A percentile compares a stretch with the other conserved stretches of the same genome.
These are phyloP conservation scores for Penicillium sp. DNA, from an alignment of 2,329 filamentous ascomycete species.

Conservation along the genomic window DNA sequence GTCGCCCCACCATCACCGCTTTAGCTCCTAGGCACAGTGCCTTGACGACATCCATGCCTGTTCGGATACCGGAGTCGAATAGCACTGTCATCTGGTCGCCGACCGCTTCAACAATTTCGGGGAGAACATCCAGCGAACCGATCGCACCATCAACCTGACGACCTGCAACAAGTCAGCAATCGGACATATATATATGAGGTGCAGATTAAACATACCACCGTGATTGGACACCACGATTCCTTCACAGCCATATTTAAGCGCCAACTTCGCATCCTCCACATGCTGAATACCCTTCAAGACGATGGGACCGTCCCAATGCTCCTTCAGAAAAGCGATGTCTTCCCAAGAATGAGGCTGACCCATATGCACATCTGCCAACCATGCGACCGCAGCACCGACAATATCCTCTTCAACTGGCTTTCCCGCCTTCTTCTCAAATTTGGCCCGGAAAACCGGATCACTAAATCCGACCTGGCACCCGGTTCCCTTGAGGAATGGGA, in stretches of 20 bases:
- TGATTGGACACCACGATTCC: conserved; percentile 56
- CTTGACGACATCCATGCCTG: conserved; percentile 53
- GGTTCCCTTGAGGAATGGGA: conserved; percentile 57
- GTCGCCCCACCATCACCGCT: conserved; percentile 58
- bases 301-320: conserved; percentile 64
- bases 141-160: conserved; percentile 54
- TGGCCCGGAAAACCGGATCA: conserved; percentile 64
- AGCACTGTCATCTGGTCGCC: conserved; percentile 48
- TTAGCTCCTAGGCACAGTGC: conserved; percentile 57
- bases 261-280: conserved; percentile 49
- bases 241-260: conserved; percentile 46
- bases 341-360: conserved; percentile 57
- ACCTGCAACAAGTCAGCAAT: conserved; percentile 20
- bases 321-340: conserved; percentile 57
- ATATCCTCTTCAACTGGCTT: conserved; percentile 50
- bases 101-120: conserved; percentile 62
- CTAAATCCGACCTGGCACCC: conserved; percentile 64
- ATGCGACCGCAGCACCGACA: conserved; percentile 52
- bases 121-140: conserved; percentile 54
- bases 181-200: neutral
- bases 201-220: conserved; percentile 38
- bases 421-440: conserved; percentile 54
- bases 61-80: conserved; percentile 54
- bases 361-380: conserved; percentile 56
- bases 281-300: conserved; percentile 61